Percentiles rank a stretch among this genome's conserved stretches.
Conservation (phyloP, 495 filamentous ascomycete genomes). For the Daldinia concentrica region DNA sequence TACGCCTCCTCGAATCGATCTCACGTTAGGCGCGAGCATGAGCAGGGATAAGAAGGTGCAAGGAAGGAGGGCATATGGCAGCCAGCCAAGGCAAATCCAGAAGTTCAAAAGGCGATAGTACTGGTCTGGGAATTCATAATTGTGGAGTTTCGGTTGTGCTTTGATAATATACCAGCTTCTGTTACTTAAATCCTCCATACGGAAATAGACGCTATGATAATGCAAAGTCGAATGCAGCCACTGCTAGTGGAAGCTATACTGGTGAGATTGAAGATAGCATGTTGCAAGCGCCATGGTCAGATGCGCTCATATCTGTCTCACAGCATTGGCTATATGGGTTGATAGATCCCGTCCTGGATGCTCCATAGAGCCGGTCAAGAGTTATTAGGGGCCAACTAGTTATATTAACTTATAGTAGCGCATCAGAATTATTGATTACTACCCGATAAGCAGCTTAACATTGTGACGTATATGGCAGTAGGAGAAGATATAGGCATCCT, state of each 20-base stretch:
- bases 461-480: too few species aligned
- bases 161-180: slow-evolving; percentile 34
- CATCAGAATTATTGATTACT: too few species aligned
- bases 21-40: slow-evolving; percentile 87
- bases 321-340: too few species aligned
- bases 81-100: slow-evolving; percentile 58
- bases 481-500: too few species aligned
- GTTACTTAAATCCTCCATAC: slow-evolving; percentile 6
- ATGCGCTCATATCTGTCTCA: too few species aligned
- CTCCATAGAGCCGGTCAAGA: too few species aligned
- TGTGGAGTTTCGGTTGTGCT: slow-evolving; percentile 26
- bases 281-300: too few species aligned
- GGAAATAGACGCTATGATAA: slow-evolving; percentile 5
- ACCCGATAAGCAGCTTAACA: too few species aligned
- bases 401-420: too few species aligned
- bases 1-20: slow-evolving; percentile 89
- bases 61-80: slow-evolving; percentile 82
- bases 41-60: slow-evolving; percentile 83
- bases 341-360: too few species aligned
- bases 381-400: too few species aligned
- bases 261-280: not conserved
- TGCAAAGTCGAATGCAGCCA: not conserved
- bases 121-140: not conserved
- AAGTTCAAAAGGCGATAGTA: slow-evolving; percentile 42
- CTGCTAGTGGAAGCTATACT: not conserved